Evolutionary conservation across 2,329 filamentous ascomycete genomes (phyloP), one percentile per base, ranked within the genome.

Genomic region (Hansfordia pulvinata): DNA sequence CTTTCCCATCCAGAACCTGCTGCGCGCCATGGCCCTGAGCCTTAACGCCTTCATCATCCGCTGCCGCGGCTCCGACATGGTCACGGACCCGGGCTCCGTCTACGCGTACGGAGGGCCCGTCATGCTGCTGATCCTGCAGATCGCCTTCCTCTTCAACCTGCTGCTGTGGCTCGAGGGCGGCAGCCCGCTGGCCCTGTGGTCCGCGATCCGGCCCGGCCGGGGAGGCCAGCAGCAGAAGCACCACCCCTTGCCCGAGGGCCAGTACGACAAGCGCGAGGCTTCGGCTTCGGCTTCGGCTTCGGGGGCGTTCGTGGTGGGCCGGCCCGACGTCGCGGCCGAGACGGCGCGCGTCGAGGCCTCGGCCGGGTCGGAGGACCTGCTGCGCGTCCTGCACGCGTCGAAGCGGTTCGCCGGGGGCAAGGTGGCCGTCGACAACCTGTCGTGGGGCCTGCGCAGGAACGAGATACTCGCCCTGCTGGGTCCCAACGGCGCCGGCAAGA

Each of bases 401-500:
- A 86, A 85, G 46, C 56, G 60, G 0, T 85, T 84, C 40, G 67
- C 67, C 3, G 57, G 58, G 21, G 23, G 58, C 21, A 67, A 69
- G 32, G 57, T 65, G 4, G 79, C 77, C 2, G 76, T 85, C 5
- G 65, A 82, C 35, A 69, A 84, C 38, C 64, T 83, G 10, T 75
- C 73, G 0, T 80, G 85, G 32, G 74, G 74, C 4, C 69, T 85
- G 2, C 61, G 64, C 3, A 60, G 64, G 25, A 69, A 74, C 16
- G 73, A 85, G 44, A 73, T 83, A 2, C 80, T 84, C 41, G 78
- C 78, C 0, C 60, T 86, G 0, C 64, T 88, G 0, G 80, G 80
- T 0, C 78, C 79, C 0, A 85, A 85, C 41, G 79, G 80, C 3
- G 80, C 80, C 2, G 79, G 79, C 23, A 85, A 86, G 44, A 75